These are phyloP conservation scores for Oryza punctata DNA, from an alignment of 176 grass and related monocot genomes.

Conservation along the genomic window DNA sequence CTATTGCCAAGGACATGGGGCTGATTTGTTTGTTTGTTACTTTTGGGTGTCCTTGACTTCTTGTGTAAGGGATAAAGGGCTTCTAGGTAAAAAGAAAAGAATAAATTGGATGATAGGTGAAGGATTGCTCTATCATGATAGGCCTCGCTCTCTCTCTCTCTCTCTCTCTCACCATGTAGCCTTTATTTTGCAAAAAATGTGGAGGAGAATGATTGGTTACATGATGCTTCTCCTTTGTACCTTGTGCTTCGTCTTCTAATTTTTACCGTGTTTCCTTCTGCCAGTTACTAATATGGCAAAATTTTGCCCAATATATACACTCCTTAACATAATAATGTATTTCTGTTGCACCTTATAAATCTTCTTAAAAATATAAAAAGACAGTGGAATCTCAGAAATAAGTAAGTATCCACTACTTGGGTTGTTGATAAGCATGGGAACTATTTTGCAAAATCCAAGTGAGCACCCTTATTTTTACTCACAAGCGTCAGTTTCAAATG, in stretches of 20 bases:
- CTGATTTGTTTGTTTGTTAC: conserved; percentile 29
- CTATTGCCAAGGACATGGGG: conserved; percentile 13
- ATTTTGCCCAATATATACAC: background rate
- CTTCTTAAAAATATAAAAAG: background rate
- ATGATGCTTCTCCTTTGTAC: background rate
- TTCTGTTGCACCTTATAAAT: background rate
- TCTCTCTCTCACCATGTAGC: background rate
- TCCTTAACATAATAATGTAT: background rate
- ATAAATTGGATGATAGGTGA: conserved; percentile 32
- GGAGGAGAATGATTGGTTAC: background rate
- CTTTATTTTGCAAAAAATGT: conserved; percentile 26
- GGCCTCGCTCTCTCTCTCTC: background rate
- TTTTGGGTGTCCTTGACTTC: conserved; percentile 1
- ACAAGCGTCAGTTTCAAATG: no score
- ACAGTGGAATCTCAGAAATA: background rate
- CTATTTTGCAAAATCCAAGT: background rate
- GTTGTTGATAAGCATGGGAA: background rate
- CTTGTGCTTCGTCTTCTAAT: background rate
- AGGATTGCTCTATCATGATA: conserved; percentile 42
- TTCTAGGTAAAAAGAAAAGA: background rate
- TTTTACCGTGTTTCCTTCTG: background rate
- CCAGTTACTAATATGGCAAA: background rate
- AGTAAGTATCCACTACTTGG: background rate
- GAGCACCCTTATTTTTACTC: no score
- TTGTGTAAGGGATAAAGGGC: conserved; percentile 10